phyloP scores from a whole-genome alignment of 768 basidiomycete species.

The Boletus sp. region DNA sequence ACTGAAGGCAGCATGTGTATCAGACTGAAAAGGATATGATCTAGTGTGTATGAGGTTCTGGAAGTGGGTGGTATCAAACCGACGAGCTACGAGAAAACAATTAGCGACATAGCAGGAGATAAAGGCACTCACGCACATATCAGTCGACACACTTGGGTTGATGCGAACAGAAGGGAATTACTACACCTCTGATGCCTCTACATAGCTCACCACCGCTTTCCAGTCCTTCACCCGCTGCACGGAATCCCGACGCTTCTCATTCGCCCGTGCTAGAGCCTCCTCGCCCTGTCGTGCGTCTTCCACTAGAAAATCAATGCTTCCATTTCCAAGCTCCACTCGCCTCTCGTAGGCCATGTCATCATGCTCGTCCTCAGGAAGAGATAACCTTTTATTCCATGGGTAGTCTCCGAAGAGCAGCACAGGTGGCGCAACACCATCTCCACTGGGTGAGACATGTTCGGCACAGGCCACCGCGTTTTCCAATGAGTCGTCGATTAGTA shows the following conservation, averaged over 20 bases:
- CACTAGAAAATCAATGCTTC: slow-evolving; percentile 54
- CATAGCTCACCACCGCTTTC: slow-evolving; percentile 52
- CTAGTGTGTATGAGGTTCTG: background rate
- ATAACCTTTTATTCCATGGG: slow-evolving; percentile 67
- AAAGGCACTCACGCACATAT: background rate
- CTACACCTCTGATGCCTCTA: slow-evolving; percentile 26
- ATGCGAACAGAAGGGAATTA: background rate
- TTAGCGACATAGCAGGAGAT: background rate
- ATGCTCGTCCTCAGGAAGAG: slow-evolving; percentile 39
- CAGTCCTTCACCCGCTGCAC: slow-evolving; percentile 59
- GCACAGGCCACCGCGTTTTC: slow-evolving; percentile 71
- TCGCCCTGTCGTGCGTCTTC: slow-evolving; percentile 34
- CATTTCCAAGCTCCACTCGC: slow-evolving; percentile 42
- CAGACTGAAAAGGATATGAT: background rate
- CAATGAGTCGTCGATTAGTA: slow-evolving; percentile 77
- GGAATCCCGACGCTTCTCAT: slow-evolving; percentile 36
- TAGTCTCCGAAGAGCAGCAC: slow-evolving; percentile 76
- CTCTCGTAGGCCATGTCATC: slow-evolving; percentile 55
- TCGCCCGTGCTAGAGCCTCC: slow-evolving; percentile 45
- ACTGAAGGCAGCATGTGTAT: background rate
- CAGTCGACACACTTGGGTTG: too few species aligned
- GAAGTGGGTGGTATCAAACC: background rate
- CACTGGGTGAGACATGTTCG: slow-evolving; percentile 21
- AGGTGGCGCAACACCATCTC: slow-evolving; percentile 35
- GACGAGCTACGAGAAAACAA: background rate